Conservation (phyloP, 305 asterid genomes). For the Solanum chacoense region DNA sequence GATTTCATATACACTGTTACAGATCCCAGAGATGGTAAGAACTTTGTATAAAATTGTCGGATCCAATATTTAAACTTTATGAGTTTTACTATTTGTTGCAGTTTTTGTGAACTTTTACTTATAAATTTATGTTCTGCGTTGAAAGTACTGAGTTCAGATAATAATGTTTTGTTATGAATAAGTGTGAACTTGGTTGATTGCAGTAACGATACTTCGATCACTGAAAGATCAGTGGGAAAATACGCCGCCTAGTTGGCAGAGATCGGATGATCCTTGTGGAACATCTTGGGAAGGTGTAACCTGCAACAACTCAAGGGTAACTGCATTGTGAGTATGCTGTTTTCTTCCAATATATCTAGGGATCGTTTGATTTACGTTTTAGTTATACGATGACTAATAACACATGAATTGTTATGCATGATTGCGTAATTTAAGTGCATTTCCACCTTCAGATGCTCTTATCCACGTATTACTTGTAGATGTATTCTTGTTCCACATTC, state of each 20-base stretch:
- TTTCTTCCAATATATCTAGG: neutral
- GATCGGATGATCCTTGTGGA: constrained; percentile 75
- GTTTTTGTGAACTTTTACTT: neutral
- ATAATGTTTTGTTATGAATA: neutral
- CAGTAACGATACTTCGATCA: constrained; percentile 71
- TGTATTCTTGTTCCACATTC: neutral
- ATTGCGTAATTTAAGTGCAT: neutral
- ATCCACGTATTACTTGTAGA: neutral
- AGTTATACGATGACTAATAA: neutral
- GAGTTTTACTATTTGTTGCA: neutral
- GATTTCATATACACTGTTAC: constrained; percentile 20
- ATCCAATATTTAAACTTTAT: neutral
- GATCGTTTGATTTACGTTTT: neutral
- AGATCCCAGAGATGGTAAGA: constrained; percentile 56
- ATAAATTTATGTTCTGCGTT: neutral
- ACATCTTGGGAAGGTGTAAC: constrained; percentile 73
- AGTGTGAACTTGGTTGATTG: constrained; percentile 3
- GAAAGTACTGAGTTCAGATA: neutral
- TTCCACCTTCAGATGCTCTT: neutral
- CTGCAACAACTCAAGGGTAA: constrained; percentile 67
- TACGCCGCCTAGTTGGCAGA: constrained; percentile 76
- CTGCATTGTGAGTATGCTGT: constrained; percentile 40
- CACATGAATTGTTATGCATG: neutral
- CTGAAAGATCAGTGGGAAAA: constrained; percentile 74
- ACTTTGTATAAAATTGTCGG: no score